Evolutionary conservation across 768 basidiomycete genomes (phyloP).

Genomic region (Tylopilus sp.): DNA sequence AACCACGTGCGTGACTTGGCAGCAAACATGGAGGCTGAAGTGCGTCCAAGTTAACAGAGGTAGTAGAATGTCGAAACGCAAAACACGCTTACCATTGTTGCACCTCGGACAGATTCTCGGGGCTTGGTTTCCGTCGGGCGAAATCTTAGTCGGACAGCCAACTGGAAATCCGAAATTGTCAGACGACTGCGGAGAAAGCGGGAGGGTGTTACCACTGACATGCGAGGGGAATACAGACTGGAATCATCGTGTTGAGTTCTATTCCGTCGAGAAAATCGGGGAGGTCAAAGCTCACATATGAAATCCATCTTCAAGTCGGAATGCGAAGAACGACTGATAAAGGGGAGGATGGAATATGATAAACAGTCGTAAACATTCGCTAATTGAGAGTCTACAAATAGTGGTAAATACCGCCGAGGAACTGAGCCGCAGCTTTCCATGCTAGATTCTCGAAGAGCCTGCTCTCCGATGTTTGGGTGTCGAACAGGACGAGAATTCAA

Average conservation of each 20-base stretch:
- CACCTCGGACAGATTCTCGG: conserved; percentile 67
- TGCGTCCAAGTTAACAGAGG: neutral
- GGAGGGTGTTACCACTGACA: conserved; percentile 33
- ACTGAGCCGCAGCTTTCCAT: too few relatives aligned
- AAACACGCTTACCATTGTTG: conserved; percentile 57
- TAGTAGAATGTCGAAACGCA: neutral
- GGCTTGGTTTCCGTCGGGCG: conserved; percentile 49
- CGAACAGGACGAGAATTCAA: conserved; percentile 7
- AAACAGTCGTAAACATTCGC: neutral
- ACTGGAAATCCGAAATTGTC: conserved; percentile 38
- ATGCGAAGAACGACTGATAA: neutral
- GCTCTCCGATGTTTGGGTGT: conserved; percentile 14
- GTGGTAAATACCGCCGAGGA: neutral
- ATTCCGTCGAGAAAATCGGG: neutral
- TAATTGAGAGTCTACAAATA: too few relatives aligned
- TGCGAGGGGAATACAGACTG: conserved; percentile 53
- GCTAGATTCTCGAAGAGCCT: conserved; percentile 22
- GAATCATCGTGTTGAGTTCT: conserved; percentile 1
- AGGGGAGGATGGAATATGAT: neutral
- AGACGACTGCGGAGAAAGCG: conserved; percentile 10
- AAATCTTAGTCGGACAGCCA: conserved; percentile 61
- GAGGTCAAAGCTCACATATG: conserved; percentile 4
- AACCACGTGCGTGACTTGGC: conserved; percentile 72
- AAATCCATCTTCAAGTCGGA: conserved; percentile 2
- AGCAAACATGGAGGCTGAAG: conserved; percentile 54